phyloP scores from a whole-genome alignment of 2,329 filamentous ascomycete species.

The Cladobotryum mycophilum region DNA sequence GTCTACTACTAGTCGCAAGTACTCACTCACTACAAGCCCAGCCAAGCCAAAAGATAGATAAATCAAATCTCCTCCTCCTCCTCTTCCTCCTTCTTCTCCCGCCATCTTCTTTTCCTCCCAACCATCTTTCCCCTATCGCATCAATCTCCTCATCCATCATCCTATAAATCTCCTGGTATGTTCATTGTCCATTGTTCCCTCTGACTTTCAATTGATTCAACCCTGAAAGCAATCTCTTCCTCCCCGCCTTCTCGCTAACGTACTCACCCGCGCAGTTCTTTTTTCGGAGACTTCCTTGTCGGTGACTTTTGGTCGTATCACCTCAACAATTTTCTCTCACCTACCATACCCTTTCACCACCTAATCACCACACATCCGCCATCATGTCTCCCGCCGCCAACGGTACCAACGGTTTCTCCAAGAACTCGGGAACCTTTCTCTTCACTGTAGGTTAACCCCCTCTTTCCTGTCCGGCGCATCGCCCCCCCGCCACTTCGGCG shows the following conservation, averaged over 20 bases:
- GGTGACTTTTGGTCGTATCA: neutral
- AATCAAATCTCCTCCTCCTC: too few relatives aligned
- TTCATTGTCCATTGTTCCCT: too few relatives aligned
- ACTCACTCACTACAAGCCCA: too few relatives aligned
- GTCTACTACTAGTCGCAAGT: too few relatives aligned
- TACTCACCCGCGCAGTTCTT: too few relatives aligned
- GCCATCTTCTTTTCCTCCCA: neutral
- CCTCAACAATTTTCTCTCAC: neutral
- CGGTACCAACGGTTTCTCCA: slow-evolving; percentile 40
- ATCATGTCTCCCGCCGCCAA: slow-evolving; percentile 53
- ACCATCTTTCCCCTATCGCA: neutral
- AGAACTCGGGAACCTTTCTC: slow-evolving; percentile 61
- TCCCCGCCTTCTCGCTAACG: too few relatives aligned
- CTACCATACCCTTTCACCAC: neutral
- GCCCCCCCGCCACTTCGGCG: neutral
- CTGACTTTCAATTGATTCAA: too few relatives aligned
- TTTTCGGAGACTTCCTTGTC: neutral
- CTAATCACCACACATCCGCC: slow-evolving; percentile 18
- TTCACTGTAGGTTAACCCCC: slow-evolving; percentile 58
- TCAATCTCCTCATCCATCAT: too few relatives aligned
- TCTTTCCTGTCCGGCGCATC: neutral
- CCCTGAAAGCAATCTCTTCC: too few relatives aligned
- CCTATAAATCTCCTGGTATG: too few relatives aligned
- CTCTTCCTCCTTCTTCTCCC: too few relatives aligned
- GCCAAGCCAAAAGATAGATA: too few relatives aligned